Evolutionary conservation across 352 stramenopile genomes (phyloP), one percentile per base, ranked within the genome.

Genomic region (Phytophthora pini): DNA sequence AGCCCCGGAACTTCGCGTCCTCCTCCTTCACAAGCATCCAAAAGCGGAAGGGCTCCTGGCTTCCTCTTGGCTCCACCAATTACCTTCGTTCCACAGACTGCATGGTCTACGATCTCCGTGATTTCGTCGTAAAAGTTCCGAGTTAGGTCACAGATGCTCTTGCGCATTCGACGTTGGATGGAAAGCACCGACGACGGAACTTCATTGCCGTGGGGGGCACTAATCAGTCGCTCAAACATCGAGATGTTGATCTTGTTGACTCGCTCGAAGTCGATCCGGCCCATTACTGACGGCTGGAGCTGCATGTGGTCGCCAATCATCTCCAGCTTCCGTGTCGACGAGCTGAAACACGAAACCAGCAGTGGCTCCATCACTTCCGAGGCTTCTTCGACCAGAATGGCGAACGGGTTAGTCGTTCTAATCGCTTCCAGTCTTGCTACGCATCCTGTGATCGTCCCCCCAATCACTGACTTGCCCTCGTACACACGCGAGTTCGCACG

Each of bases 271-370:
- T 96, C 88, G 56, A 92, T 94, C 4, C 81, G 84, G 3, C 82
- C 84, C 80, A 94, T 93, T 10, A 97, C 74, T 6, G 77, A 89
- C 5, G 90, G 90, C 32, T 95, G 85, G 2, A 96, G 70, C 55
- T 97, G 89, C 73, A 90, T 69, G 53, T 97, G 88, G 44, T 97
- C 90, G 10, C 90, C 90, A 54, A 96, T 95, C 87, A 96, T 96
- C 67, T 96, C 84, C 15, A 97, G 48, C 44, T 97, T 96, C 46
- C 82, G 79, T 1, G 86, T 96, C 4, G 83, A 93, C 10, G 88
- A 88, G 41, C 80, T 84, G 24, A 97, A 78, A 52, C 88, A 96
- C 36, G 84, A 82, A 38, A 97, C 90, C 26, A 96, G 50, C n/a
- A 96, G 64, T 6, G 90, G 88, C 54, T 97, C 88, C 55, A 96